Evolutionary conservation across 1,284 basidiomycete species (phyloP), one percentile per base, ranked within the genome.

Genomic region (Exsudoporus floridanus): DNA sequence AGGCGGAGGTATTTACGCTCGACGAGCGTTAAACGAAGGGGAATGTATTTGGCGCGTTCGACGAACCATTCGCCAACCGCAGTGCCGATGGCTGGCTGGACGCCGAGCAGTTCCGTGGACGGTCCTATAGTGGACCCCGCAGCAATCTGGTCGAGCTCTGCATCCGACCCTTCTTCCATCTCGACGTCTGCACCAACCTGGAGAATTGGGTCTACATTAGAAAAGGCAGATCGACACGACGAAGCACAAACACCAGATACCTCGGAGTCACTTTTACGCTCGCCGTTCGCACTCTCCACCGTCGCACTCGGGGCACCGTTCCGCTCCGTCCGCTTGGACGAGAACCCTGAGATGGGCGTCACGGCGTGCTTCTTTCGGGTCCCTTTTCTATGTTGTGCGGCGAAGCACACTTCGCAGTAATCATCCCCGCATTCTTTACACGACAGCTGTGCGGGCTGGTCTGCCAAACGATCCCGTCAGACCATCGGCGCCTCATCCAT

Each of bases 371-470:
- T 67, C 69, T 85, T 90, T 43, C 90, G 77, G 5, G 82, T 77
- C 16, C 90, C 90, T 61, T 91, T 92, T 45, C 89, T 75, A 68
- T 92, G 90, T 63, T 88, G 88, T 0, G 88, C 80, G 12, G 86
- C 79, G 67, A 87, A 92, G 73, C 90, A 92, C 21, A 92, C 89
- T 66, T 90, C 85, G 56, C 90, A 92, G 62, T 83, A 92, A 33
- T 77, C 70, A 66, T 92, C 89, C 7, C 61, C 70, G 64, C 90
- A 92, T 10, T 78, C 76, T 63, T 86, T 82, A 60, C 90, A 92
- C 45, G 75, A 69, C 16, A 91, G 62, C 62, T 89, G 81, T 8
- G 88, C 86, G 50, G 90, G 88, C 70, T 92, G 90, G 73, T 92
- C 89, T 92, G 49, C 23, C 34, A 30, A 18, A 27, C 28, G 14